Evolutionary conservation across 129 eudicot genomes (phyloP).

Genomic region (Ambrosia artemisiifolia): DNA sequence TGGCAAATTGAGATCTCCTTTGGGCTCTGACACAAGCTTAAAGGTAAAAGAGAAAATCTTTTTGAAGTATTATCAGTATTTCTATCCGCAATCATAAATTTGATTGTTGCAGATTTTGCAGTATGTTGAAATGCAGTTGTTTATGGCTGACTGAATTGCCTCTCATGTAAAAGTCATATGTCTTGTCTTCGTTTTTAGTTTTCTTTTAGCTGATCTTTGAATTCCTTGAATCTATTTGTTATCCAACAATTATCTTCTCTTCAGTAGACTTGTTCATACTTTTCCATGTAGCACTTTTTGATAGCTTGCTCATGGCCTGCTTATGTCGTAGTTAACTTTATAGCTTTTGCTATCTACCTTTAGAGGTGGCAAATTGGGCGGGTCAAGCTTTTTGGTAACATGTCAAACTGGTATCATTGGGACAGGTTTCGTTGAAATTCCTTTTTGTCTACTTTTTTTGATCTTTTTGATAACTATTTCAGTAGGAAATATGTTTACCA

Average conservation of each 20-base stretch:
- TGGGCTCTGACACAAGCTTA: constrained; percentile 62
- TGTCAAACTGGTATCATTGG: background rate
- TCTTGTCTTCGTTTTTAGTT: background rate
- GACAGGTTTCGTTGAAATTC: background rate
- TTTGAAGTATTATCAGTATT: background rate
- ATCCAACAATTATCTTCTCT: background rate
- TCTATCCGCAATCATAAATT: background rate
- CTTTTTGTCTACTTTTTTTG: background rate
- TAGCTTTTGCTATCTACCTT: background rate
- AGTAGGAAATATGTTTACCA: background rate
- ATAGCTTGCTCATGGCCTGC: background rate
- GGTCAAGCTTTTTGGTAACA: background rate
- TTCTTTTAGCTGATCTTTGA: background rate
- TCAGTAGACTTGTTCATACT: background rate
- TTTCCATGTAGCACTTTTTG: background rate
- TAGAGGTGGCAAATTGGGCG: constrained; percentile 8
- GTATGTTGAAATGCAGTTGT: background rate
- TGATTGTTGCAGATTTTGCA: constrained; percentile 16
- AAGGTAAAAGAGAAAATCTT: constrained; percentile 44
- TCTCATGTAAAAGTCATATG: background rate
- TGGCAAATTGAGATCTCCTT: constrained; percentile 93
- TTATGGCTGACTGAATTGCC: background rate
- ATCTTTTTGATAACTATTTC: background rate
- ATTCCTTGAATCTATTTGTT: background rate
- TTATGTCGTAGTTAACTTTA: background rate